phyloP scores from a whole-genome alignment of 2,329 filamentous ascomycete genomes.

The Trichophaea hybrida region DNA sequence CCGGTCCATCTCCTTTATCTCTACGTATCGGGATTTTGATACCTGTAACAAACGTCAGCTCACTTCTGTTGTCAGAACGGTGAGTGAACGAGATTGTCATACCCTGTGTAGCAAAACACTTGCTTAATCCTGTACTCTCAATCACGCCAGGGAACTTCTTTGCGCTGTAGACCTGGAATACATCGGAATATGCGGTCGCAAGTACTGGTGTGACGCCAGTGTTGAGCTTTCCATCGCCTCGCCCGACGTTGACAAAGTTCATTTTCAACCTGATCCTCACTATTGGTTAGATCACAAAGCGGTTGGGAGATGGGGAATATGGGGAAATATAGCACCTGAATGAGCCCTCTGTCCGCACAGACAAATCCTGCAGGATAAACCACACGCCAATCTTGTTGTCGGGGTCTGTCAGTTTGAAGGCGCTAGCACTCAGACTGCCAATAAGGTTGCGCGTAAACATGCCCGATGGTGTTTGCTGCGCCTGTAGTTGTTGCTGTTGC shows the following conservation, averaged over 20 bases:
- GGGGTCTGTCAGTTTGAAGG: conserved; percentile 66
- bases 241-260: conserved; percentile 72
- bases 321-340: conserved; percentile 50
- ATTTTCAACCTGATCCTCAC: conserved; percentile 42
- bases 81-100: conserved; percentile 36
- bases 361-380: conserved; percentile 93
- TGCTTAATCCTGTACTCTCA: conserved; percentile 80
- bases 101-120: conserved; percentile 81
- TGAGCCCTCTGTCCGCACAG: conserved; percentile 77
- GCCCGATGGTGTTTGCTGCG: conserved; percentile 45
- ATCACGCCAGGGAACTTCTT: conserved; percentile 98
- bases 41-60: conserved; percentile 8
- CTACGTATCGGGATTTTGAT: conserved; percentile 25
- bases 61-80: not conserved
- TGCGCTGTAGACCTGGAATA: conserved; percentile 86
- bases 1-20: conserved; percentile 22
- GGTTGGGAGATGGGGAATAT: not conserved
- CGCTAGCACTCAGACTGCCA: conserved; percentile 77
- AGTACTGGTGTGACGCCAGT: conserved; percentile 66
- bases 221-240: conserved; percentile 44
- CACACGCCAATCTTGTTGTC: conserved; percentile 76
- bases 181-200: conserved; percentile 70
- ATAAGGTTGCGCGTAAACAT: conserved; percentile 96
- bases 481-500: conserved; percentile 28
- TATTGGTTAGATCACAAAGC: not conserved